Conservation (phyloP, 345 rosid genomes). For the Jatropha curcas region DNA sequence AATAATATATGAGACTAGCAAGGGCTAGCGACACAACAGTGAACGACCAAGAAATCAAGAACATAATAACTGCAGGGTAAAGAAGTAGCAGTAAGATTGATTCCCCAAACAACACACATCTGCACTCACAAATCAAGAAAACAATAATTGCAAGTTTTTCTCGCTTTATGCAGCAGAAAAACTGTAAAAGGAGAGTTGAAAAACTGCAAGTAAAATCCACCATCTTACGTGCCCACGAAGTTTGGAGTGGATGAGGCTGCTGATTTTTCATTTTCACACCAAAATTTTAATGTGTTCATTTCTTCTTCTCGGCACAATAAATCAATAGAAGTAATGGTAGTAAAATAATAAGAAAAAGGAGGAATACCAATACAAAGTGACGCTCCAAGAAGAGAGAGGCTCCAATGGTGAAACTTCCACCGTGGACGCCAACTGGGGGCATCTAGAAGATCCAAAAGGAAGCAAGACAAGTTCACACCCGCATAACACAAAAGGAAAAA, state of each 20-base stretch:
- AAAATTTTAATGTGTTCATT: slow-evolving; percentile 7
- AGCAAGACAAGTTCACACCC: slow-evolving; percentile 98
- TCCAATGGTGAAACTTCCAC: slow-evolving; percentile 99
- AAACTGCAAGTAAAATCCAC: background rate
- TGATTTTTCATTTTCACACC: too few species aligned
- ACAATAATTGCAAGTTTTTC: slow-evolving; percentile 1
- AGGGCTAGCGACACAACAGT: slow-evolving; percentile 91
- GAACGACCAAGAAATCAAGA: slow-evolving; percentile 98
- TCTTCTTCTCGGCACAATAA: background rate
- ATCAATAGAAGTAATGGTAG: background rate
- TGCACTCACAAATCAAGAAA: background rate
- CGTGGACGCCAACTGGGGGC: slow-evolving; percentile 99
- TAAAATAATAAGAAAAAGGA: slow-evolving; percentile 4
- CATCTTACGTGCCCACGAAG: too few species aligned
- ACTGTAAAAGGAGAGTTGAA: background rate
- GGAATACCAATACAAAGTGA: slow-evolving; percentile 74
- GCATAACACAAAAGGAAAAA: slow-evolving; percentile 93
- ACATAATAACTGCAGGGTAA: slow-evolving; percentile 91
- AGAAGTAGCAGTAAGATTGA: slow-evolving; percentile 24
- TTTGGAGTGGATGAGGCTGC: too few species aligned
- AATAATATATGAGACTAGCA: slow-evolving; percentile 96
- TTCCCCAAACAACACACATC: background rate
- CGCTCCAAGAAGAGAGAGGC: slow-evolving; percentile 94
- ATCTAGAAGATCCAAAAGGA: slow-evolving; percentile 98
- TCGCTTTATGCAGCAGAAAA: background rate